Base-by-base conservation (phyloP, 164 flowering plant species). In the Vitis cinerea region DNA sequence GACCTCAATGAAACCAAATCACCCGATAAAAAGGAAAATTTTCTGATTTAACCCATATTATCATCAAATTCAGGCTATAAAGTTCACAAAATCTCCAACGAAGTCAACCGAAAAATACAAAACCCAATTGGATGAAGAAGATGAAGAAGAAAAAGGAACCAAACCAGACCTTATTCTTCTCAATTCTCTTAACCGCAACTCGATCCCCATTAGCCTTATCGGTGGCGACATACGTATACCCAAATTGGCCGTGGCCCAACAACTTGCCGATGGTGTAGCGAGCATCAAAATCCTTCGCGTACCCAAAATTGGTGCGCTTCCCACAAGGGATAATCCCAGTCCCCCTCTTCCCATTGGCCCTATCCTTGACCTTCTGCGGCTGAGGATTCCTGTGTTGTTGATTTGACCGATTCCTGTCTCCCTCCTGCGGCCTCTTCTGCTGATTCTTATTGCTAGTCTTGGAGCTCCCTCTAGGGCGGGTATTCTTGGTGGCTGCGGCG, bases 201-300 rank as follows among this genome's bases (percentile, higher is more conserved):
- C 97, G 91, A 77, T 90, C 97, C 31, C 91, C 95, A 69, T 66
- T 89, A n/a, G 70, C 65, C 72, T 83, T 92, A 71, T 94, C 91
- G 50, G 81, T 83, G 3, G 95, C 98, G 74, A 88, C 97, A 74
- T 86, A 94, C 10, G 97, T 94, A 71, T 94, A 94, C 1, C 98
- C 98, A 75, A 94, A 92, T 65, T 94, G 98, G 1, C 98, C 97
- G 71, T 94, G 99, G 0, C 99, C 97, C 72, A 94, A 71, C 82
- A 94, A 79, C 68, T 91, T 92, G 72, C 98, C 98, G 58, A 90
- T 85, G 54, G 85, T 54, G 74, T 89, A 90, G 49, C 80, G 79
- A 47, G 48, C 58, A 30, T 84, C 86, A 57, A 94, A 94, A 75
- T 94, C 90, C 80, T 88, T 92, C 3, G 66, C 83, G 64, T 94